Evolutionary conservation across 2,329 filamentous ascomycete species (phyloP), one percentile per base, ranked within the genome.

Genomic region (Fusarium sp.): DNA sequence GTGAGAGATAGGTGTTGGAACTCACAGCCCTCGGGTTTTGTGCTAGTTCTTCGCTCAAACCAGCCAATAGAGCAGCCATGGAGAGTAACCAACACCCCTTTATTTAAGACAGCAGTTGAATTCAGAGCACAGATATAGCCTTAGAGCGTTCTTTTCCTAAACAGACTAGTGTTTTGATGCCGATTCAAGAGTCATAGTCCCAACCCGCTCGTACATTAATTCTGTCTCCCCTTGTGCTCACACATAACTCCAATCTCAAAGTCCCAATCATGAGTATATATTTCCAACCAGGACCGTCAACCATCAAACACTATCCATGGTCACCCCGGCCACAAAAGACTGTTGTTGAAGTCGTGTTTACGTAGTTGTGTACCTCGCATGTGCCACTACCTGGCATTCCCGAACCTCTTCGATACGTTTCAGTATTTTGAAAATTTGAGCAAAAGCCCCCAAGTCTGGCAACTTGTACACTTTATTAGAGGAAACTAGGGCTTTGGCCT

Each of bases 401-500:
- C 38, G 10, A n/a, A 10, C n/a, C 40, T 22, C 52, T 58, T 15
- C 18, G 22, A 18, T 14, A 18, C n/a, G 6, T 15, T 12, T 22
- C 40, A 20, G 25, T 56, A 38, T 20, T 60, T 60, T 60, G 57
- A 60, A 60, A 60, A 60, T 60, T 56, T 27, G 15, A 38, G 42
- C 51, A 42, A 32, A 24, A 60, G 16, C 24, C 6, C 20, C 12
- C 24, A 16, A 8, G 22, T n/a, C 14, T 18, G 14, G 14, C 5
- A 11, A 16, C 4, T 10, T 6, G n/a, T 15, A 18, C n/a, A 25
- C 4, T 25, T 5, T 9, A 47, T 30, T 20, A 2, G 7, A 14
- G n/a, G 6, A 15, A 16, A 30, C 2, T 8, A 20, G 7, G 18
- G 5, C 24, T 32, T 12, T 5, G n/a, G 8, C 22, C 20, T 8